Evolutionary conservation across 2,329 filamentous ascomycete genomes (phyloP).

Genomic region (Colletotrichum horii): DNA sequence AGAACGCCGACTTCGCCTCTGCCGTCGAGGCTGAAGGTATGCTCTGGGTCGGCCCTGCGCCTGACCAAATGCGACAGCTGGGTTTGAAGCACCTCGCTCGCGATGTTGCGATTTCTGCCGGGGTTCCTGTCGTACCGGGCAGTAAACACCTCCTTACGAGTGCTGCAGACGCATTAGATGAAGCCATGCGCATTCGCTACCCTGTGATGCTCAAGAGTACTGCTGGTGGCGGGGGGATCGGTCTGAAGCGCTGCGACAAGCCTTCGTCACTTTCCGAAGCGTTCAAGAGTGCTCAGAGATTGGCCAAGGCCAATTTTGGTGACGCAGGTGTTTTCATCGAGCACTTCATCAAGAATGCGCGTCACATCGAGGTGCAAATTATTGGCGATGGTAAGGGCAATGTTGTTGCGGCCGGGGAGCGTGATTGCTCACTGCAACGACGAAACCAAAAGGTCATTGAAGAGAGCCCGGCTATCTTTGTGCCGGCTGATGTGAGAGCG

Average conservation of each 20-base stretch:
- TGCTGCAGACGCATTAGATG: constrained; percentile 29
- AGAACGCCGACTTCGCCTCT: constrained; percentile 66
- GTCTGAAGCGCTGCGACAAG: constrained; percentile 42
- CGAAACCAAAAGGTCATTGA: constrained; percentile 59
- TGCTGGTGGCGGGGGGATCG: constrained; percentile 51
- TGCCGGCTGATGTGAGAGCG: constrained; percentile 32
- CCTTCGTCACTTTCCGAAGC: constrained; percentile 31
- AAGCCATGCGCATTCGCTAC: constrained; percentile 34
- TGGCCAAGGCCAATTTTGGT: constrained; percentile 47
- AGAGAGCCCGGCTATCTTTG: constrained; percentile 44
- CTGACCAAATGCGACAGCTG: constrained; percentile 43
- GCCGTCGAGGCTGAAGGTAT: constrained; percentile 58
- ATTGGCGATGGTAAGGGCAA: constrained; percentile 48
- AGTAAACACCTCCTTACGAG: constrained; percentile 30
- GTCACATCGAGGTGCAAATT: constrained; percentile 57
- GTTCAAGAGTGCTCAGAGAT: constrained; percentile 40
- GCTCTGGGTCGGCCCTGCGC: constrained; percentile 63
- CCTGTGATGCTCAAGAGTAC: constrained; percentile 55
- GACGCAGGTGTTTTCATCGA: constrained; percentile 46
- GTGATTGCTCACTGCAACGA: constrained; percentile 57
- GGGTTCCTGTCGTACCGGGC: constrained; percentile 40
- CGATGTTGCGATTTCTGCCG: constrained; percentile 31
- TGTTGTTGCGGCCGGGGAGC: constrained; percentile 45
- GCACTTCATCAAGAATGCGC: constrained; percentile 42
- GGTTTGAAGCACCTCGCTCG: constrained; percentile 44